Percentiles rank a stretch among this genome's conserved stretches.
These are phyloP conservation scores for Spathaspora arborariae DNA, from an alignment of 805 yeast genomes.

Conservation along the genomic window DNA sequence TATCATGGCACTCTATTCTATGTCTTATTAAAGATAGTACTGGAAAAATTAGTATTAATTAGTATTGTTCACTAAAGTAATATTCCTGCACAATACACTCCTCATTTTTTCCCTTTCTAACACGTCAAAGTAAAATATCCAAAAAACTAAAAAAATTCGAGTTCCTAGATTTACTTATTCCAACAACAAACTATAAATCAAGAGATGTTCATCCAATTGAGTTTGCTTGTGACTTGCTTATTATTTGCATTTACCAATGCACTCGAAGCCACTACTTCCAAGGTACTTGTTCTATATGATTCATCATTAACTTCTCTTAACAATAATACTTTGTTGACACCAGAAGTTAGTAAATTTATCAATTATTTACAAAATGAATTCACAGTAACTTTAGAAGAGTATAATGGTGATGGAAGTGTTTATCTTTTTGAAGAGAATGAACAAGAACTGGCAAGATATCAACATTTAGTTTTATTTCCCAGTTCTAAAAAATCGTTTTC, in stretches of 20 bases:
- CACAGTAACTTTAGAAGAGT: conserved; percentile 18
- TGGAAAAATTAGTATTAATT: no score
- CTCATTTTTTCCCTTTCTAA: neutral
- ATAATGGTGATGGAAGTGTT: conserved; percentile 18
- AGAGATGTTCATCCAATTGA: conserved; percentile 4
- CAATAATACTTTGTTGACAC: conserved; percentile 10
- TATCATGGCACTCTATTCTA: no score
- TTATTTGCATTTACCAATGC: conserved; percentile 10
- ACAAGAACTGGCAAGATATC: conserved; percentile 18
- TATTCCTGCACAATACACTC: neutral
- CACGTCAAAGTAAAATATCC: neutral
- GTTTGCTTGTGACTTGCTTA: conserved; percentile 2
- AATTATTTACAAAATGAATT: conserved; percentile 17
- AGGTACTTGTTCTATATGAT: conserved; percentile 34
- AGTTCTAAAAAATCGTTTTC: conserved; percentile 28
- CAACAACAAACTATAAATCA: neutral
- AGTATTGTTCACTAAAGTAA: no score
- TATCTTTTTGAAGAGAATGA: conserved; percentile 17
- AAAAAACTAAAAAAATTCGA: neutral
- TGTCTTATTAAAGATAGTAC: no score
- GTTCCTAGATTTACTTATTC: neutral
- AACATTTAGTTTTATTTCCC: conserved; percentile 34
- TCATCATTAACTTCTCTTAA: conserved; percentile 20
- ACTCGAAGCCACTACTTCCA: conserved; percentile 6
- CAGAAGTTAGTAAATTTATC: conserved; percentile 19